phyloP scores from a whole-genome alignment of 495 filamentous ascomycete genomes.

The Podospora sp. region DNA sequence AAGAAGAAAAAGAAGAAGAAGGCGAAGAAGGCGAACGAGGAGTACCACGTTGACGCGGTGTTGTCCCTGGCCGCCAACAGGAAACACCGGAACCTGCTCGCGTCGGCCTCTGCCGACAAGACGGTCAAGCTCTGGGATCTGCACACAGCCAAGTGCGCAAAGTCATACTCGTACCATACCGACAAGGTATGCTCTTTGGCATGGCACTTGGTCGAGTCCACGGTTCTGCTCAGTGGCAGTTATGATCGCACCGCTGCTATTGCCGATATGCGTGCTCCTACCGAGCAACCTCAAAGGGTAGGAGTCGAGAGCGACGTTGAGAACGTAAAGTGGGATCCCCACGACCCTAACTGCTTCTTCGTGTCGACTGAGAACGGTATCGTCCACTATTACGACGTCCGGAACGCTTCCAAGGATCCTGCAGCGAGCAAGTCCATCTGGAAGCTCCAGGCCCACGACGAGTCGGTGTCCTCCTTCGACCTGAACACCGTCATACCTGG shows the following conservation, averaged over 20 bases:
- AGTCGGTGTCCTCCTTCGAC: constrained; percentile 92
- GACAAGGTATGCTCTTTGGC: constrained; percentile 95
- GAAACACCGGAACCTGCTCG: constrained; percentile 91
- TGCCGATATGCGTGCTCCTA: constrained; percentile 90
- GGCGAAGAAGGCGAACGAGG: constrained; percentile 81
- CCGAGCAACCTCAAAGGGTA: constrained; percentile 75
- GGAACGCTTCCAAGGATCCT: constrained; percentile 67
- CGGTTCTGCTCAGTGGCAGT: constrained; percentile 84
- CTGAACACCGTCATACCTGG: constrained; percentile 87
- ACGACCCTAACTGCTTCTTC: constrained; percentile 91
- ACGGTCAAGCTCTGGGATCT: constrained; percentile 98
- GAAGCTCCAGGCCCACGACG: constrained; percentile 93
- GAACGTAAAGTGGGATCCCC: constrained; percentile 86
- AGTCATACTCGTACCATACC: constrained; percentile 88
- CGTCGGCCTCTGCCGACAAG: constrained; percentile 92
- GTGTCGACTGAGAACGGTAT: constrained; percentile 89
- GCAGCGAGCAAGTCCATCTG: constrained; percentile 80
- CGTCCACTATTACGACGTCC: constrained; percentile 83
- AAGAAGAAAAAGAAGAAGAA: constrained; percentile 85
- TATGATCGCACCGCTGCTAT: constrained; percentile 93
- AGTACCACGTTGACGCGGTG: constrained; percentile 93
- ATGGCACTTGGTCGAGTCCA: constrained; percentile 87
- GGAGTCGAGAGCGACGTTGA: constrained; percentile 95
- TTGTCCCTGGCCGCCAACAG: constrained; percentile 89
- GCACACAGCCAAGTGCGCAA: constrained; percentile 84